Percentiles rank a stretch among this genome's conserved stretches.
phyloP scores from a whole-genome alignment of 1,284 basidiomycete species.

The Thecaphora frezii region DNA sequence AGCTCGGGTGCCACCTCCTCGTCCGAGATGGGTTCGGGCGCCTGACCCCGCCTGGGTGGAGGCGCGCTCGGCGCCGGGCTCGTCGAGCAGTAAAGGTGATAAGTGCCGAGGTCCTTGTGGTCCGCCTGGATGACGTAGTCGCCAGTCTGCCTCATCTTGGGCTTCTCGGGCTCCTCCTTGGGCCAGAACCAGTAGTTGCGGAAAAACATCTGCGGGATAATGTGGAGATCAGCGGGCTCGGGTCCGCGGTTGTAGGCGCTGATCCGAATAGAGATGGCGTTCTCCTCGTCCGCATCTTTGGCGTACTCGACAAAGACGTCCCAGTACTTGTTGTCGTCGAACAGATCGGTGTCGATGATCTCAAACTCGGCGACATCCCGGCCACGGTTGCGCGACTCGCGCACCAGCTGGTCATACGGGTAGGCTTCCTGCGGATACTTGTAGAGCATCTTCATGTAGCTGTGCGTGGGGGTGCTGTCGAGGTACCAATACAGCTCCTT shows the following conservation, averaged over 20 bases:
- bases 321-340: conserved; percentile 94
- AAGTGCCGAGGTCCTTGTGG: conserved; percentile 67
- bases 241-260: conserved; percentile 95
- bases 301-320: conserved; percentile 84
- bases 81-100: conserved; percentile 82
- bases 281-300: conserved; percentile 88
- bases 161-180: conserved; percentile 74
- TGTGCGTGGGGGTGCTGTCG: conserved; percentile 95
- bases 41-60: conserved; percentile 64
- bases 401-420: conserved; percentile 89
- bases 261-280: conserved; percentile 87
- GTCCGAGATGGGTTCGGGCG: conserved; percentile 51
- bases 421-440: conserved; percentile 91
- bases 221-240: conserved; percentile 89
- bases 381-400: conserved; percentile 78
- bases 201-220: conserved; percentile 94
- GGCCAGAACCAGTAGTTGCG: conserved; percentile 98
- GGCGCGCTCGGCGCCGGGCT: conserved; percentile 85
- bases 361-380: conserved; percentile 89
- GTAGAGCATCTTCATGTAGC: conserved; percentile 99
- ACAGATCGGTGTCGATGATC: conserved; percentile 85
- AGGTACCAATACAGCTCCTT: conserved; percentile 98
- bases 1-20: conserved; percentile 62
- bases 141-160: conserved; percentile 66
- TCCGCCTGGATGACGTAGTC: conserved; percentile 65